Percentiles rank a stretch among this genome's conserved stretches.
Conservation (phyloP, 495 filamentous ascomycete species). For the Beverwykella pulmonaria region DNA sequence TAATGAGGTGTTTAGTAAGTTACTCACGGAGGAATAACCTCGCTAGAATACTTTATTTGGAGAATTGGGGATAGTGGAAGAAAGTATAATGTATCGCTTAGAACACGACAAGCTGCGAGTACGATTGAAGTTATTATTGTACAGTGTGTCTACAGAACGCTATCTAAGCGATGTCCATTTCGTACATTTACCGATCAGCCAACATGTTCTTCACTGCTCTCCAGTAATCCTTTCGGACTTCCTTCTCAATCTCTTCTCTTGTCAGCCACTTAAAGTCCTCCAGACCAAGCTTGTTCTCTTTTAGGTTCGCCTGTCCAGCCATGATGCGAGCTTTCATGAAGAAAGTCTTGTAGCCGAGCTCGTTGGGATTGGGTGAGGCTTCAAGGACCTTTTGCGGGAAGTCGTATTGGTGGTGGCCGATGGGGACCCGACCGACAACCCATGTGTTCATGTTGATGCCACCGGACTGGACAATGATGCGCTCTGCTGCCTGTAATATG, state of each 20-base stretch:
- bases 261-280: slow-evolving; percentile 89
- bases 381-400: slow-evolving; percentile 47
- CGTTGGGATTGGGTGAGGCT: slow-evolving; percentile 44
- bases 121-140: background rate
- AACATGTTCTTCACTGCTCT: slow-evolving; percentile 77
- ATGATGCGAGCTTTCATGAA: slow-evolving; percentile 95
- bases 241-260: slow-evolving; percentile 78
- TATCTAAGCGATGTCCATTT: background rate
- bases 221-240: slow-evolving; percentile 67
- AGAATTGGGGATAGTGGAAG: too few species aligned
- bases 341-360: slow-evolving; percentile 76
- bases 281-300: slow-evolving; percentile 68
- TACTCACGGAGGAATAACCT: too few species aligned
- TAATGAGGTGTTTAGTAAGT: too few species aligned
- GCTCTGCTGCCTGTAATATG: slow-evolving; percentile 69
- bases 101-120: background rate
- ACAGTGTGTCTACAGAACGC: slow-evolving; percentile 13
- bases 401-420: slow-evolving; percentile 71
- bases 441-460: slow-evolving; percentile 99
- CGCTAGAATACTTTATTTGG: too few species aligned
- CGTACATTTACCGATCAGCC: slow-evolving; percentile 58
- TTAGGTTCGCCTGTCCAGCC: slow-evolving; percentile 88
- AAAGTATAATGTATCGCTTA: background rate
- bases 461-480: slow-evolving; percentile 71
- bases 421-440: slow-evolving; percentile 88